Percentiles rank a stretch among this genome's conserved stretches.
phyloP scores from a whole-genome alignment of 257 asterid genomes.

The Solanum infundibuliforme region DNA sequence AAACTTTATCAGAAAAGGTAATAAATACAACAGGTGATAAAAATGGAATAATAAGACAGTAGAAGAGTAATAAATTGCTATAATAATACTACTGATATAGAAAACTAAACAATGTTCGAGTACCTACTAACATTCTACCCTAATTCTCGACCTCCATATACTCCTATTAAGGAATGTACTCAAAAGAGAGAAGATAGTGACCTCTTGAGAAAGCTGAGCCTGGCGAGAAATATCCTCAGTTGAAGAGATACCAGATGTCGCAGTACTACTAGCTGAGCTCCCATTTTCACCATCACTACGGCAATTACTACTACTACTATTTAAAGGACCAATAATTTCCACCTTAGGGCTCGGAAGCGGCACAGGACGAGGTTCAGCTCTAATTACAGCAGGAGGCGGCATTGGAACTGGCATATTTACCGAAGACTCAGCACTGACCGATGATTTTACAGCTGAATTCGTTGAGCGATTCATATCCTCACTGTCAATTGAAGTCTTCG shows the following conservation, averaged over 20 bases:
- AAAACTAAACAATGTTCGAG: background rate
- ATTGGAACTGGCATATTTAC: background rate
- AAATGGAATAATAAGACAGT: background rate
- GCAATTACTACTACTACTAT: background rate
- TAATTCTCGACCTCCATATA: background rate
- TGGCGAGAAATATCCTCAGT: constrained; percentile 50
- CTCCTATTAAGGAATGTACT: background rate
- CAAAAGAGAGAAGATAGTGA: background rate
- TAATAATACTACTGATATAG: background rate
- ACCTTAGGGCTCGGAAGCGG: constrained; percentile 13
- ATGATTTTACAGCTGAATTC: constrained; percentile 2
- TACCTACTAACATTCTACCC: background rate
- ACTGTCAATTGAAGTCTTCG: background rate
- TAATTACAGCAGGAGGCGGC: constrained; percentile 18
- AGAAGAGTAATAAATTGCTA: background rate
- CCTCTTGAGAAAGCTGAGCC: constrained; percentile 75
- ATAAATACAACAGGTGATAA: too few species aligned
- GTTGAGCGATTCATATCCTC: background rate
- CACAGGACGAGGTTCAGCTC: constrained; percentile 17
- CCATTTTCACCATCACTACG: constrained; percentile 43
- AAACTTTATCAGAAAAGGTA: background rate
- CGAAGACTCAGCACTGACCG: background rate
- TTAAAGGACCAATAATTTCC: constrained; percentile 43
- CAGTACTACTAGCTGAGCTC: constrained; percentile 18
- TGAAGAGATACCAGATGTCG: constrained; percentile 8